phyloP scores from a whole-genome alignment of 163 green algal species.

The Volvox carteri region DNA sequence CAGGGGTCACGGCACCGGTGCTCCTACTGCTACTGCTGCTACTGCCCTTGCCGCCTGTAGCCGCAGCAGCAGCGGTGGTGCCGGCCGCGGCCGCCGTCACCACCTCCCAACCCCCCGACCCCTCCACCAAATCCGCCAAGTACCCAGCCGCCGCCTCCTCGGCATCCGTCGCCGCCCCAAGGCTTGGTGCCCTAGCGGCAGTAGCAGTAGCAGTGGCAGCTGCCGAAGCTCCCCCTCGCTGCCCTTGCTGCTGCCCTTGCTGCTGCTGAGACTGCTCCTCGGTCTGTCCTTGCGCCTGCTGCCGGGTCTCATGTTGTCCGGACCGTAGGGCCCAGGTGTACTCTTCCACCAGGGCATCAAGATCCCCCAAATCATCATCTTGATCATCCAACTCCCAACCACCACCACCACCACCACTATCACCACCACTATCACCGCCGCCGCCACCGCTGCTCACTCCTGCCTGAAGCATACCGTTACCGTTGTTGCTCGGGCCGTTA shows the following conservation, averaged over 20 bases:
- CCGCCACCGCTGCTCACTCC: not conserved
- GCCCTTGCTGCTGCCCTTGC: not conserved
- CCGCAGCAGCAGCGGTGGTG: not conserved
- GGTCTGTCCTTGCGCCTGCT: not conserved
- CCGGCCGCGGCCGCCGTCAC: not conserved
- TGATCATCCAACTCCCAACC: not conserved
- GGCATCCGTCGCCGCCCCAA: not conserved
- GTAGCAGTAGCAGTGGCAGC: not conserved
- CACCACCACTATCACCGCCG: not conserved
- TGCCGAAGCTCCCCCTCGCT: not conserved
- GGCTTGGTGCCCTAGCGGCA: not conserved
- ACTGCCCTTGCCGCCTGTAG: not conserved
- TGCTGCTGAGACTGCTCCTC: not conserved
- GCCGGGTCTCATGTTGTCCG: not conserved
- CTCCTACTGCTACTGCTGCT: not conserved
- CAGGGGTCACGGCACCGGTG: not conserved
- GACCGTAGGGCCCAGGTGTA: not conserved
- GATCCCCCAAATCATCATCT: not conserved
- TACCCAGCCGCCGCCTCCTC: not conserved
- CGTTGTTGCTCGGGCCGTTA: not conserved
- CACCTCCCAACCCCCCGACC: not conserved
- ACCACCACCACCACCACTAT: not conserved
- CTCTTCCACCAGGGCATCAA: conserved; percentile 33
- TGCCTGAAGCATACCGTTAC: not conserved
- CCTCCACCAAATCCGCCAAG: not conserved